Evolutionary conservation across 768 basidiomycete genomes (phyloP), one percentile per base, ranked within the genome.

Genomic region (Ramaria sp.): DNA sequence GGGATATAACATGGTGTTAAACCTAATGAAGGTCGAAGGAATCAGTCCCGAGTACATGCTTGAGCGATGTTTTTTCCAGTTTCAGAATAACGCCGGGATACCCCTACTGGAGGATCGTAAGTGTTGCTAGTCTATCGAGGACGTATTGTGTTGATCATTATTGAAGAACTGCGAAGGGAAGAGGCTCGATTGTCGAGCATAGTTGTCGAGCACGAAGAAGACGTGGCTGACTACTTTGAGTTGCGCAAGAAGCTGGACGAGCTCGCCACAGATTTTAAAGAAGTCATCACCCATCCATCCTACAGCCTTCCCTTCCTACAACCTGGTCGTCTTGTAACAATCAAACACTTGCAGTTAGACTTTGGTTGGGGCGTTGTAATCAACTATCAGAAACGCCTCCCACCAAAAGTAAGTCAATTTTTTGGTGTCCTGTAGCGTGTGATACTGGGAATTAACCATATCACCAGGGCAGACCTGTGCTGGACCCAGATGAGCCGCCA

Each of bases 21-120:
- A 98, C 71, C 71, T 99, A 62, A 94, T 99, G 83, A 88, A 97
- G 67, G 96, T 99, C 17, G 96, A 99, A 70, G 95, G 94, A 5
- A 85, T 99, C 63, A 97, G 91, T 64, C 96, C 96, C 6, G 96
- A 99, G 72, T 97, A 79, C 69, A 98, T 99, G 95, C 77, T 99
- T 11, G 91, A 96, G 70, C 77, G 90, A 47, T 97, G 93, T 73
- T 99, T 99, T 78, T 89, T 90, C 78, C 96, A 99, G 70, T 98
- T 97, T 72, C 96, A 99, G 72, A 97, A 89, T 69, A 92, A 79
- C 60, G 82, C 87, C 24, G 87, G 85, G n/a, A 87, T 98, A 50
- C 96, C 96, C 1, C 70, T 75, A 51, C 72, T 95, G 7, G 86
- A 93, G 66, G 79, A 86, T 57, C 88, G 83, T 72, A 20, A 7